These are phyloP conservation scores for Vigna mungo DNA, from an alignment of 306 rosid genomes.

Conservation along the genomic window DNA sequence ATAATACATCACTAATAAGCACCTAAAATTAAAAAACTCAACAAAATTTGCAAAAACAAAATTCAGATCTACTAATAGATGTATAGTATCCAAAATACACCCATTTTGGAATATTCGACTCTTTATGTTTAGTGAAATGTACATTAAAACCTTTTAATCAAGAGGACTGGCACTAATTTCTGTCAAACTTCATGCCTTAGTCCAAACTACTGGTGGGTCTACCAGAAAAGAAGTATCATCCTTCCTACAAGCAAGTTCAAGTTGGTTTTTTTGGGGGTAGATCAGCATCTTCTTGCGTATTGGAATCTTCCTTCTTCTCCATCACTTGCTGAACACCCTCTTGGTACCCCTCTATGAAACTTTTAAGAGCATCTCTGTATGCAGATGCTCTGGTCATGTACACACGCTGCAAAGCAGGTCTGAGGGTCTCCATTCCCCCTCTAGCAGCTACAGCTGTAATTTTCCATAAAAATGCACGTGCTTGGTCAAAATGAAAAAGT, in stretches of 20 bases:
- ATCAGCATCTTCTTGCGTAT: constrained; percentile 56
- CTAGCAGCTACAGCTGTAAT: constrained; percentile 82
- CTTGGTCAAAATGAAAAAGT: constrained; percentile 40
- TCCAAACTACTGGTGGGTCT: constrained; percentile 26
- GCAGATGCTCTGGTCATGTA: constrained; percentile 95
- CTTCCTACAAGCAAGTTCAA: constrained; percentile 40
- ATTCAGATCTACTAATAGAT: constrained; percentile 6
- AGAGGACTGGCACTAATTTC: constrained; percentile 34
- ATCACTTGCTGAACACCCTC: constrained; percentile 74
- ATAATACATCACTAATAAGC: constrained; percentile 14
- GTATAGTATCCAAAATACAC: constrained; percentile 35
- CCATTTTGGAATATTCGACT: constrained; percentile 29
- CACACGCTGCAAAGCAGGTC: constrained; percentile 83
- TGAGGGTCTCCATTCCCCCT: constrained; percentile 68
- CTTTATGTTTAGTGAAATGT: constrained; percentile 24
- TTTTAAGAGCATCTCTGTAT: constrained; percentile 86
- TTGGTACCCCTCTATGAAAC: constrained; percentile 82
- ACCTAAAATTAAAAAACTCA: background rate
- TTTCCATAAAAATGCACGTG: constrained; percentile 42
- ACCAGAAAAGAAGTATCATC: constrained; percentile 30
- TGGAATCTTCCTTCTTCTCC: constrained; percentile 66
- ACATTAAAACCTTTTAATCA: constrained; percentile 29
- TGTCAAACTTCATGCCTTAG: constrained; percentile 30
- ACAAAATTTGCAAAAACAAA: constrained; percentile 26
- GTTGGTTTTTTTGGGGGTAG: constrained; percentile 49